Percentiles rank a stretch among this genome's conserved stretches.
Conservation (phyloP, 352 stramenopile species). For the Globisporangium orthogonon region DNA sequence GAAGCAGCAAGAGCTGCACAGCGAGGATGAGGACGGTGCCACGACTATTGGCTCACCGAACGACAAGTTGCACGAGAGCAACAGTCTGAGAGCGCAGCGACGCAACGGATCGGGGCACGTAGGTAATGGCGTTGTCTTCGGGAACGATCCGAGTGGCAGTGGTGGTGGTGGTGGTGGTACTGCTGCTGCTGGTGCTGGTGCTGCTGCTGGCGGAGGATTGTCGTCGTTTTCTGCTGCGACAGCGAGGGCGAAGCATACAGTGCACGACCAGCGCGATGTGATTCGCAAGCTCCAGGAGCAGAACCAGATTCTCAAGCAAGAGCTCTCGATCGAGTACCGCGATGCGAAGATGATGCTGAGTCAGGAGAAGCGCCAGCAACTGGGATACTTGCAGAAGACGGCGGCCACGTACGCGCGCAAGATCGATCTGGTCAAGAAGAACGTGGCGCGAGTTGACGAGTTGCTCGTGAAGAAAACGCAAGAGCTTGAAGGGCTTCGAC, state of each 20-base stretch:
- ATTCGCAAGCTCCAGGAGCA: constrained; percentile 68
- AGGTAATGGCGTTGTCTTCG: constrained; percentile 5
- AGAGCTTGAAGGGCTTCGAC: constrained; percentile 36
- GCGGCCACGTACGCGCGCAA: constrained; percentile 44
- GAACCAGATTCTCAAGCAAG: constrained; percentile 71
- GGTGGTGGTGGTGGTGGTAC: no score
- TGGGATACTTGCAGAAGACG: constrained; percentile 53
- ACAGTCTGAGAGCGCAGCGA: background rate
- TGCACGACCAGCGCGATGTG: constrained; percentile 61
- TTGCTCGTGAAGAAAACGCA: constrained; percentile 34
- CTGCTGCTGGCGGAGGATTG: background rate
- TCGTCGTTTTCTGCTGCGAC: background rate
- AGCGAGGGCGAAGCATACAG: constrained; percentile 33
- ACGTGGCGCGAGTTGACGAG: constrained; percentile 40
- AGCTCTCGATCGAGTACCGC: constrained; percentile 62
- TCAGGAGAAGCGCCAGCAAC: constrained; percentile 40
- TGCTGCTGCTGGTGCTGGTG: background rate
- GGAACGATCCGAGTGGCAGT: constrained; percentile 2
- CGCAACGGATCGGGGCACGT: constrained; percentile 1
- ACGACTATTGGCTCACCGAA: constrained; percentile 1
- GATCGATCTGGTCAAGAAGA: constrained; percentile 32
- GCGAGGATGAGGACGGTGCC: constrained; percentile 23
- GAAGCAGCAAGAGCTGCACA: constrained; percentile 21
- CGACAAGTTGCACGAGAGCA: constrained; percentile 10
- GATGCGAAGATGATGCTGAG: constrained; percentile 46